These are phyloP conservation scores for Carex kokanica DNA, from an alignment of 176 grass and related monocot genomes.

Conservation along the genomic window DNA sequence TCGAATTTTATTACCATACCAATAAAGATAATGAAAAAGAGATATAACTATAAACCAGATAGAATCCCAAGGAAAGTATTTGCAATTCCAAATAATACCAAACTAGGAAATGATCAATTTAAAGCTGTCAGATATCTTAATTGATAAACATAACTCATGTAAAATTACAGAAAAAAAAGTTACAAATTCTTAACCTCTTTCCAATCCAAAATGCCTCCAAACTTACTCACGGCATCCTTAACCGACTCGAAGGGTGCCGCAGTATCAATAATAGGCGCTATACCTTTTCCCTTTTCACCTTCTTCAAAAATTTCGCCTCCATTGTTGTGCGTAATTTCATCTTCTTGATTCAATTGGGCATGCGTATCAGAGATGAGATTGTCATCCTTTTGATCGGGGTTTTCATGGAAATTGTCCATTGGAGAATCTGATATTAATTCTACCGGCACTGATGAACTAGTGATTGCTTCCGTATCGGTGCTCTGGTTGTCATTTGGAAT, in stretches of 20 bases:
- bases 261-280: conserved; percentile 49
- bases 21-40: neutral
- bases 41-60: neutral
- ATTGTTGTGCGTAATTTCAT: conserved; percentile 21
- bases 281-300: conserved; percentile 41
- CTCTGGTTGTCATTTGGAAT: neutral
- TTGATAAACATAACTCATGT: neutral
- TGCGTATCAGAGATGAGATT: conserved; percentile 5
- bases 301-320: conserved; percentile 40
- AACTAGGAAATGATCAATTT: neutral
- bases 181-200: conserved; percentile 64
- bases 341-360: conserved; percentile 21
- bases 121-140: too few species aligned
- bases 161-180: neutral
- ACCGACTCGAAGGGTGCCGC: conserved; percentile 80
- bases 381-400: neutral
- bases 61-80: neutral
- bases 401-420: conserved; percentile 30
- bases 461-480: conserved; percentile 23
- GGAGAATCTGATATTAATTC: neutral
- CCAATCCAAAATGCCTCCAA: conserved; percentile 76
- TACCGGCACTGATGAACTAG: conserved; percentile 16
- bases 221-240: conserved; percentile 75
- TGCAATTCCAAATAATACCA: neutral
- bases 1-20: neutral